phyloP scores from a whole-genome alignment of 768 basidiomycete species.

The Lentinula aciculospora region DNA sequence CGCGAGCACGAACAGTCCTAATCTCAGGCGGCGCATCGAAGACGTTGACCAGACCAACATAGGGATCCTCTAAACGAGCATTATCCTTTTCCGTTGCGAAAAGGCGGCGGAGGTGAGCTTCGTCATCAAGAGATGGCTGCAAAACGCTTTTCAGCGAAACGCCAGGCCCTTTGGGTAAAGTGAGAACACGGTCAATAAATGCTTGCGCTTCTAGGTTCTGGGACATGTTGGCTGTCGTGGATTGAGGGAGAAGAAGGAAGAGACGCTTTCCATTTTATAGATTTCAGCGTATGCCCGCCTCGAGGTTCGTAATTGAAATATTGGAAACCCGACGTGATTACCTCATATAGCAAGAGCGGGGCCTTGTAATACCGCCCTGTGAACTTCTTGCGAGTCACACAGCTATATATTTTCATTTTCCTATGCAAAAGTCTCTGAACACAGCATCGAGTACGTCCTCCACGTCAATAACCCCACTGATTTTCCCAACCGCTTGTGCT shows the following conservation, averaged over 20 bases:
- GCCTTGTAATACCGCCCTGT: no score
- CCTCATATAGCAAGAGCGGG: no score
- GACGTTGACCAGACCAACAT: constrained; percentile 56
- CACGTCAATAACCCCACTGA: constrained; percentile 75
- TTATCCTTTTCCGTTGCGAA: constrained; percentile 50
- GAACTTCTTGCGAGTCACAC: no score
- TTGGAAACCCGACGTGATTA: no score
- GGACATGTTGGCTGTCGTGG: not conserved
- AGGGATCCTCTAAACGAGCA: constrained; percentile 35
- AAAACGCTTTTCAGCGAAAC: constrained; percentile 38
- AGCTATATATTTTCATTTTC: constrained; percentile 55
- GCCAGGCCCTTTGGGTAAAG: constrained; percentile 13
- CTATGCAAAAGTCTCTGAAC: constrained; percentile 87
- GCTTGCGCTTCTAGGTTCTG: constrained; percentile 14
- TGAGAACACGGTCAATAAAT: constrained; percentile 16
- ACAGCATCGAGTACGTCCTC: constrained; percentile 83
- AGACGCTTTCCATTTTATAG: not conserved
- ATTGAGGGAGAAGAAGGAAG: not conserved
- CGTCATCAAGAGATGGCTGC: constrained; percentile 52
- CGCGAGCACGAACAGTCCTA: constrained; percentile 44
- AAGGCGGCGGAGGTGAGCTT: constrained; percentile 46
- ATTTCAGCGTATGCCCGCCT: not conserved
- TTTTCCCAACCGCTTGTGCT: constrained; percentile 73
- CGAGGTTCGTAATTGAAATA: no score
- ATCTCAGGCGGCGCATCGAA: constrained; percentile 46